A percentile compares a stretch with the other conserved stretches of the same genome.
Conservation (phyloP, 1,284 basidiomycete genomes). For the Leccinum angustisporum region DNA sequence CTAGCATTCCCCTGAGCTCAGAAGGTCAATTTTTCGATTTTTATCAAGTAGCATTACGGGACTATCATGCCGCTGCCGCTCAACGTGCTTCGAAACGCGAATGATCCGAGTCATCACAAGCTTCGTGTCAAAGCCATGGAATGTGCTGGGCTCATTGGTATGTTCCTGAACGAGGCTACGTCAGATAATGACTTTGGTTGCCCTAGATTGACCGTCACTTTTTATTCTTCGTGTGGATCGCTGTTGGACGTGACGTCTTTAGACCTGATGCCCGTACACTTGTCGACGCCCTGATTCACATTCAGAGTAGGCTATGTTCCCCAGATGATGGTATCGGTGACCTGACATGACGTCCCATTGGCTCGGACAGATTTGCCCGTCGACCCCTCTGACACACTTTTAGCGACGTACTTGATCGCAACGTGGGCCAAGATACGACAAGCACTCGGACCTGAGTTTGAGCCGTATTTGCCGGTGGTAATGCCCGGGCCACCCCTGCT, state of each 20-base stretch:
- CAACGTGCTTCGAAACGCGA: slow-evolving; percentile 70
- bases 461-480: slow-evolving; percentile 79
- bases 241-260: slow-evolving; percentile 77
- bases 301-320: slow-evolving; percentile 59
- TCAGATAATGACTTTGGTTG: neutral
- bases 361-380: slow-evolving; percentile 52
- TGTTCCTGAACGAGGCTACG: slow-evolving; percentile 12
- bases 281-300: slow-evolving; percentile 70
- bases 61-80: slow-evolving; percentile 76
- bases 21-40: neutral
- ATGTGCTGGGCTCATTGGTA: slow-evolving; percentile 79
- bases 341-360: neutral
- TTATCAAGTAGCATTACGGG: slow-evolving; percentile 59
- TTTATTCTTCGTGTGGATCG: slow-evolving; percentile 41
- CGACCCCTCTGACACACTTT: slow-evolving; percentile 64
- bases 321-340: neutral
- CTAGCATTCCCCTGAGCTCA: too few species aligned
- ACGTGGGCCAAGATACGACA: slow-evolving; percentile 86
- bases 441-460: slow-evolving; percentile 77
- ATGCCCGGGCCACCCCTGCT: slow-evolving; percentile 80
- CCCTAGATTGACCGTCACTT: neutral
- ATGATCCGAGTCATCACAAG: slow-evolving; percentile 61
- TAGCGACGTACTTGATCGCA: slow-evolving; percentile 68
- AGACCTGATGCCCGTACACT: slow-evolving; percentile 72
- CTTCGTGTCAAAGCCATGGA: slow-evolving; percentile 82